Percentiles rank a stretch among this genome's conserved stretches.
Conservation (phyloP, 1,284 basidiomycete genomes). For the Cryptococcus neoformans region DNA sequence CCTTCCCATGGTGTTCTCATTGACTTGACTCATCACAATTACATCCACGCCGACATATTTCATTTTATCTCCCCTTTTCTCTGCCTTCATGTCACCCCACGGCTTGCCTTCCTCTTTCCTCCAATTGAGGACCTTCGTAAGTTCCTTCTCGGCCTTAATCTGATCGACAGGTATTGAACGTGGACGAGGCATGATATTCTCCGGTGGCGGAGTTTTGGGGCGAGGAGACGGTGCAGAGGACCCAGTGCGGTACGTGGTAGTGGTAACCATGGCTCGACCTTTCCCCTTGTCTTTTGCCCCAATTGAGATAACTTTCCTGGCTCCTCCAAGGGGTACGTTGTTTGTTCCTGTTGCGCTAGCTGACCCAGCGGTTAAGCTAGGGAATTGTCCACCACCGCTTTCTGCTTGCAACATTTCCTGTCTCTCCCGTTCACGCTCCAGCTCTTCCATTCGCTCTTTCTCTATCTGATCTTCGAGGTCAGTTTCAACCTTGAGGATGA, state of each 20-base stretch:
- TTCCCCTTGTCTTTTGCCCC: slow-evolving; percentile 27
- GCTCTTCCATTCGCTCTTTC: slow-evolving; percentile 32
- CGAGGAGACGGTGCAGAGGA: slow-evolving; percentile 6
- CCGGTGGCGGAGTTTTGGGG: slow-evolving; percentile 12
- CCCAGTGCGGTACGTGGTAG: slow-evolving; percentile 20
- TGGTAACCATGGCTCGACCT: slow-evolving; percentile 36
- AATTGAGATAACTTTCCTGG: slow-evolving; percentile 29
- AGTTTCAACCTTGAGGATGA: slow-evolving; percentile 32
- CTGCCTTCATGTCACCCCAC: slow-evolving; percentile 38
- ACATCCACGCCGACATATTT: slow-evolving; percentile 25
- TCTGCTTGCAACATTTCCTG: slow-evolving; percentile 28
- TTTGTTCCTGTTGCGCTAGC: slow-evolving; percentile 3
- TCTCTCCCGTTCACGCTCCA: slow-evolving; percentile 28
- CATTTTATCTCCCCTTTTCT: slow-evolving; percentile 21
- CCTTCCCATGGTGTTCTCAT: slow-evolving; percentile 21
- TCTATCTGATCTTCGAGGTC: slow-evolving; percentile 38
- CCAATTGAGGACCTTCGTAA: slow-evolving; percentile 26
- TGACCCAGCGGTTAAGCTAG: slow-evolving; percentile 24
- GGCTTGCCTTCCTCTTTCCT: slow-evolving; percentile 33
- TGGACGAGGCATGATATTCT: slow-evolving; percentile 30
- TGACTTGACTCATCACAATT: slow-evolving; percentile 18
- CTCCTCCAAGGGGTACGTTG: slow-evolving; percentile 3
- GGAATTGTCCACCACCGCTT: slow-evolving; percentile 47
- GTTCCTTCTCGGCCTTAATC: slow-evolving; percentile 27
- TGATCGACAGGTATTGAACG: slow-evolving; percentile 30